Base-by-base conservation (phyloP, 108 stramenopile species). In the Nannochloropsis granulata region DNA sequence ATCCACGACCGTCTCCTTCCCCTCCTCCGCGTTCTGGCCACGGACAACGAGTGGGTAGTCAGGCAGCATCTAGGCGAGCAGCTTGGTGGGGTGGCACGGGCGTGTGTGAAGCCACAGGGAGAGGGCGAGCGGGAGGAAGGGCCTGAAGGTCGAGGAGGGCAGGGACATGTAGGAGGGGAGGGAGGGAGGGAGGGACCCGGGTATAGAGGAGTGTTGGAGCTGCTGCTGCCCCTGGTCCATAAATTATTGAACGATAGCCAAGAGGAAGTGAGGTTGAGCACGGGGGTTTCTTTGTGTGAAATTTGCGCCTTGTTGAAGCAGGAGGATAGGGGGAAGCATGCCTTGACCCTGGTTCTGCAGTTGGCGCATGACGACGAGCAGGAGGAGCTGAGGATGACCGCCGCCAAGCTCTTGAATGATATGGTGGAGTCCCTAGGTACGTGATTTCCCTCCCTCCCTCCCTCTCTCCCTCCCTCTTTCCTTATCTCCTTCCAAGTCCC, bases 331-430 rank as follows among this genome's bases (percentile, higher is more conserved):
- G 92, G 92, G 23, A 89, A 88, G 78, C 89, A 92, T 78, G 88
- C 92, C 10, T 88, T 93, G 12, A 93, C 92, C 71, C 90, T 93
- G 19, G 91, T 91, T 13, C 83, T 93, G 83, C 89, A 88, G 45
- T 87, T 93, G 34, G 92, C 91, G 24, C 92, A 93, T 82, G 90
- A 92, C 44, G 92, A 93, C 83, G 82, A 87, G 19, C 79, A 86
- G 80, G 97, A 98, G 87, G 96, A 97, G 46, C 85, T 97, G 81
- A 88, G 97, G n/a, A 97, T 96, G 82, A 97, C 97, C 12, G 93
- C 96, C 8, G 92, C 93, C 34, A 93, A 94, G 83, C 89, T 98
- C 82, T 85, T 98, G 82, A 95, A 94, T 21, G 94, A 96, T 78
- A 82, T 97, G 81, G 92, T 89, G 44, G 93, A 91, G 43, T 44